phyloP scores from a whole-genome alignment of 108 stramenopile genomes.

The Cyclotella choctawhatcheeana region DNA sequence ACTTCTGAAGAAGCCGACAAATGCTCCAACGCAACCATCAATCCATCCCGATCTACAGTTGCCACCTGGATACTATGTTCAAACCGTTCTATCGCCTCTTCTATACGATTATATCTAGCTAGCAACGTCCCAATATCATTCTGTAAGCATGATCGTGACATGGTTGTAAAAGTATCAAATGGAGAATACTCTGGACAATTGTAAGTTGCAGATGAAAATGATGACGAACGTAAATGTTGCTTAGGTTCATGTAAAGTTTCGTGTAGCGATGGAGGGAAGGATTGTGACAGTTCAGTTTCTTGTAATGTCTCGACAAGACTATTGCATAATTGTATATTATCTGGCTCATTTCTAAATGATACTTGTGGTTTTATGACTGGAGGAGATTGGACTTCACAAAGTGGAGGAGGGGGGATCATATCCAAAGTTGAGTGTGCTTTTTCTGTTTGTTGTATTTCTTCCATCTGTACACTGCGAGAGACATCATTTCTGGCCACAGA shows the following conservation, averaged over 20 bases:
- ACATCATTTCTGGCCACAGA: constrained; percentile 1
- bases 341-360: constrained; percentile 16
- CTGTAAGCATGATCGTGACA: constrained; percentile 29
- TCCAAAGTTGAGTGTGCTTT: background rate
- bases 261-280: background rate
- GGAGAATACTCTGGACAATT: background rate
- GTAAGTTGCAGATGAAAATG: background rate
- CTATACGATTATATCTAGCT: constrained; percentile 28
- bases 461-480: background rate
- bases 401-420: constrained; percentile 14
- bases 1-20: background rate
- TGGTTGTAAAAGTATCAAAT: constrained; percentile 21
- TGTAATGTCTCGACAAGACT: background rate
- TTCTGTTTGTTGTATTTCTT: background rate
- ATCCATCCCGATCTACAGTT: constrained; percentile 1
- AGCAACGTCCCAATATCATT: constrained; percentile 46
- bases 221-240: background rate
- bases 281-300: background rate
- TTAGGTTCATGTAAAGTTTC: background rate
- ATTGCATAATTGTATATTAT: too few species aligned
- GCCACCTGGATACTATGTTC: constrained; percentile 24
- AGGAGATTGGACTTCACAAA: background rate
- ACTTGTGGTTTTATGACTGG: background rate
- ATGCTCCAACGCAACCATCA: background rate
- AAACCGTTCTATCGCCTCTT: constrained; percentile 34